Base-by-base conservation (phyloP, 177 flowering plant species). In the Vitis hybrid region DNA sequence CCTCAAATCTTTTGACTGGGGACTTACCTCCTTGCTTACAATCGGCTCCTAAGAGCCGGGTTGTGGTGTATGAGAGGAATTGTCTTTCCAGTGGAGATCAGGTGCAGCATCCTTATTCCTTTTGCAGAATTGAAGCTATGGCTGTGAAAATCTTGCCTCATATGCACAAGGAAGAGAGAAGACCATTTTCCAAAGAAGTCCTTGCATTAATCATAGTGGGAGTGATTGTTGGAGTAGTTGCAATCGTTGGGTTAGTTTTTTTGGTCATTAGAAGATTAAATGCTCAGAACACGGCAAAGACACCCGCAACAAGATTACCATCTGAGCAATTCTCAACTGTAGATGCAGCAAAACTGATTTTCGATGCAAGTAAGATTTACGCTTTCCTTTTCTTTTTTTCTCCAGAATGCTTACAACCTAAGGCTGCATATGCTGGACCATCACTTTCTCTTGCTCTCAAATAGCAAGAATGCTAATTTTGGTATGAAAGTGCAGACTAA, bases 1-100 rank as follows among this genome's bases (percentile, higher is more conserved):
- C 85, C 6, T 68, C 78, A 6, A 82, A 82, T 68, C 74, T 80
- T 59, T 74, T 82, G 60, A 75, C 68, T 13, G 85, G 85, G 26
- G 61, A 80, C 3, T 69, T 82, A 50, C 85, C 85, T 12, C 30
- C 21, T 32, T 80, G 83, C 68, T 75, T 82, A n/a, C 26, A 39
- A 9, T 21, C 11, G 17, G 58, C 4, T 1, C 34, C 60, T 3
- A 60, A 67, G 57, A 52, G n/a, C 51, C 69, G 66, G 62, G 62
- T 55, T 60, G 75, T 73, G 4, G 6, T 64, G 26, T 81, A 67
- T 69, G 50, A 59, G 51, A 9, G 52, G 12, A 81, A 81, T 56
- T 81, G 84, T 61, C 52, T 81, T 17, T 61, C 69, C 11, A 52
- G 60, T 60, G 56, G 54, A 59, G 63, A 68, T 7, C 62, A 60